These are phyloP conservation scores for Botryosphaeria dothidea DNA, from an alignment of 2,329 filamentous ascomycete genomes.

Conservation along the genomic window DNA sequence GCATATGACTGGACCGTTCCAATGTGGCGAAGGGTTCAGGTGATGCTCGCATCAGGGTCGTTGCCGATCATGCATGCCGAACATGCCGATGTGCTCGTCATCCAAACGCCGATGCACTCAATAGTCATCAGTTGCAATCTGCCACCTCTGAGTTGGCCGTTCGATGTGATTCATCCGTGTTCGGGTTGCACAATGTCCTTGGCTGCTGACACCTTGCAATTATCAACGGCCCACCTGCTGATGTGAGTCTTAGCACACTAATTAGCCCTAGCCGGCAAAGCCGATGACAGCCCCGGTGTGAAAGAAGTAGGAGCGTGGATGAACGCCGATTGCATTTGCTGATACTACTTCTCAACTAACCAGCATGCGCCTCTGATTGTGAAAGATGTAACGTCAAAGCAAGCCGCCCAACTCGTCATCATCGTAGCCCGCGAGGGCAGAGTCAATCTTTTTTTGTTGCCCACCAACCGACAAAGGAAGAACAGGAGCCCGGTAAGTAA, in stretches of 20 bases:
- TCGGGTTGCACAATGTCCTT: neutral
- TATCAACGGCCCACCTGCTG: neutral
- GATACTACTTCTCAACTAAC: slow-evolving; percentile 13
- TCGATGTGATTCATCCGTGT: neutral
- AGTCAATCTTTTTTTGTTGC: slow-evolving; percentile 20
- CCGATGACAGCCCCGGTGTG: neutral
- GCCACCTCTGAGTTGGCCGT: neutral
- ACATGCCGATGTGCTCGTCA: slow-evolving; percentile 8
- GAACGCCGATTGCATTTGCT: slow-evolving; percentile 16
- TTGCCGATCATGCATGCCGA: slow-evolving; percentile 5
- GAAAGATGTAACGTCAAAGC: slow-evolving; percentile 16
- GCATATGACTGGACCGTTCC: neutral
- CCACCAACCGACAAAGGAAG: slow-evolving; percentile 17
- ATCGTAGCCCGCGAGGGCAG: slow-evolving; percentile 21
- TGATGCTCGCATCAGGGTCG: neutral
- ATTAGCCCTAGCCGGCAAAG: neutral
- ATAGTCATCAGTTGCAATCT: neutral
- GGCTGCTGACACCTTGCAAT: neutral
- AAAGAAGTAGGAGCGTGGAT: neutral
- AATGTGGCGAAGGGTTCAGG: slow-evolving; percentile 9
- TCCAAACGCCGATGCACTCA: neutral
- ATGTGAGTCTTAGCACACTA: neutral
- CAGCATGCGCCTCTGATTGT: slow-evolving; percentile 14
- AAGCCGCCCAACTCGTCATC: slow-evolving; percentile 20
- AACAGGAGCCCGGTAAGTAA: slow-evolving; percentile 4